phyloP scores from a whole-genome alignment of 2,329 filamentous ascomycete species.

The Teratosphaeria gauchensis region DNA sequence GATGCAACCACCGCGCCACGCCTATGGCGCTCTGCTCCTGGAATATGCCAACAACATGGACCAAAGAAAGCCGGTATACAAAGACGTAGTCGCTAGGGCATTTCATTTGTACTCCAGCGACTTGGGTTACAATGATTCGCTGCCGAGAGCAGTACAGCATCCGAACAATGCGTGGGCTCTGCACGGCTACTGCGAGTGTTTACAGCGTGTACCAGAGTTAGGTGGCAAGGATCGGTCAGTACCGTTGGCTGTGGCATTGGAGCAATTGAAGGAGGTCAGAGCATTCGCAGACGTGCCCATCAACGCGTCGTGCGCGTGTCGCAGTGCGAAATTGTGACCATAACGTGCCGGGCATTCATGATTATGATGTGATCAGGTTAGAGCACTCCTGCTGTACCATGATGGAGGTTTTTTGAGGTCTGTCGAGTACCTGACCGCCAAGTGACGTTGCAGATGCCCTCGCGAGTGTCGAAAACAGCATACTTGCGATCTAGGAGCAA shows the following conservation, averaged over 20 bases:
- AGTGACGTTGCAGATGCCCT: neutral
- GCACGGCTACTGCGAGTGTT: neutral
- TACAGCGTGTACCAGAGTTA: neutral
- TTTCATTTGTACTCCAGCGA: neutral
- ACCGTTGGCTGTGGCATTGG: neutral
- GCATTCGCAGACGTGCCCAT: neutral
- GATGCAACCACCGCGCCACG: constrained; percentile 66
- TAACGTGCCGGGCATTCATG: neutral
- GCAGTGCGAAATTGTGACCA: neutral
- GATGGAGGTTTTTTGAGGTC: neutral
- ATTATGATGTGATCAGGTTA: no score
- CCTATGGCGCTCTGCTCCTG: constrained; percentile 56
- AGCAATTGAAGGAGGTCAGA: neutral
- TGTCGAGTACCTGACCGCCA: neutral
- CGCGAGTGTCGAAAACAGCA: neutral
- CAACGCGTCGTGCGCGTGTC: neutral
- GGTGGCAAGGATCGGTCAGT: neutral
- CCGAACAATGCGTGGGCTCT: neutral
- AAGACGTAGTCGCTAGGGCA: neutral
- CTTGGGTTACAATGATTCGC: neutral
- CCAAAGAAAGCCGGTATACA: neutral
- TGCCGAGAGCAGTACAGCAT: neutral
- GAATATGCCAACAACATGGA: constrained; percentile 40
- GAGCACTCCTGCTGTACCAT: no score
- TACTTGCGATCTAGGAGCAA: neutral